These are phyloP conservation scores for Pseudocercospora eumusae DNA, from an alignment of 2,329 filamentous ascomycete species.

Conservation along the genomic window DNA sequence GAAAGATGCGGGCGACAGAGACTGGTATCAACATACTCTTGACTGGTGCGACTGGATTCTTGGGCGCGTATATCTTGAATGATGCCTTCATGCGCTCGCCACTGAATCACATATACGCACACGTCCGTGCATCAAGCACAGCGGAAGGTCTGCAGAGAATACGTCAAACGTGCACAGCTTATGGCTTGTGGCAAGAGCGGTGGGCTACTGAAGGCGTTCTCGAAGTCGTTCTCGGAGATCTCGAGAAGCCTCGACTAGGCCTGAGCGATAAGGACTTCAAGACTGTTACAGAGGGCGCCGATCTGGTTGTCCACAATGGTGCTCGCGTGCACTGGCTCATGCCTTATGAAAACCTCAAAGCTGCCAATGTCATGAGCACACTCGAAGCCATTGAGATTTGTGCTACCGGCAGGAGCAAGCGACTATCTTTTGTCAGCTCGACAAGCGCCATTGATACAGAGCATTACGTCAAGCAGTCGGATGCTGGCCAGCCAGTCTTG, in stretches of 20 bases:
- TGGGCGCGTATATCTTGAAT: slow-evolving; percentile 76
- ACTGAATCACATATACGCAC: slow-evolving; percentile 65
- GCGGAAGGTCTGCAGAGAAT: slow-evolving; percentile 65
- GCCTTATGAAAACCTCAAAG: slow-evolving; percentile 70
- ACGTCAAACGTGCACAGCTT: slow-evolving; percentile 67
- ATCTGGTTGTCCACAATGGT: slow-evolving; percentile 76
- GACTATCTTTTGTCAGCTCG: slow-evolving; percentile 78
- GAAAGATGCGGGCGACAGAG: slow-evolving; percentile 31
- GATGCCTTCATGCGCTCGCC: slow-evolving; percentile 66
- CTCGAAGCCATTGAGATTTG: slow-evolving; percentile 76
- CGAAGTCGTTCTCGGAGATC: slow-evolving; percentile 69
- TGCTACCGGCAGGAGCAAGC: slow-evolving; percentile 74
- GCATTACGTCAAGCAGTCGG: slow-evolving; percentile 74
- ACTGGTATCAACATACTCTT: slow-evolving; percentile 62
- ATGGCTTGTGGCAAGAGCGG: slow-evolving; percentile 73
- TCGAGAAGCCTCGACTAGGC: slow-evolving; percentile 72
- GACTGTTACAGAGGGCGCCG: slow-evolving; percentile 63
- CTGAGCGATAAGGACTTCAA: slow-evolving; percentile 68
- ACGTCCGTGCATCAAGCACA: slow-evolving; percentile 69
- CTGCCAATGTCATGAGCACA: slow-evolving; percentile 78
- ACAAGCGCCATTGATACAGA: slow-evolving; percentile 81
- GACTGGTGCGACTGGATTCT: slow-evolving; percentile 87
- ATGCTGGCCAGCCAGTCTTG: slow-evolving; percentile 66
- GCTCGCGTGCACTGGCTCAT: slow-evolving; percentile 78
- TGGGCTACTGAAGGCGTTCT: slow-evolving; percentile 64